Conservation (phyloP, 768 basidiomycete genomes). For the Termitomyces sp. region DNA sequence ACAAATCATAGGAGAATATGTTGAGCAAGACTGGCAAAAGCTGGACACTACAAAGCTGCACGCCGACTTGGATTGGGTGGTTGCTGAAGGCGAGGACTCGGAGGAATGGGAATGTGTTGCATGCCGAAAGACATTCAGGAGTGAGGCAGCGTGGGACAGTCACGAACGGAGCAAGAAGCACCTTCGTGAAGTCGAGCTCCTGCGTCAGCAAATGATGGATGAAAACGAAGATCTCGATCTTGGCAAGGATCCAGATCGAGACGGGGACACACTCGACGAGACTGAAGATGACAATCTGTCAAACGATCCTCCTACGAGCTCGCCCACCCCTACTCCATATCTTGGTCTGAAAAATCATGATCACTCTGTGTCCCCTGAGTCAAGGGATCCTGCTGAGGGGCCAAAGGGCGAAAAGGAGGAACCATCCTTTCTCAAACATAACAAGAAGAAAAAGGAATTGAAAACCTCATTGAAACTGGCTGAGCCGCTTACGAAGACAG, state of each 20-base stretch:
- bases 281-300: slow-evolving; percentile 12
- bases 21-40: slow-evolving; percentile 92
- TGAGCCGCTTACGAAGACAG: slow-evolving; percentile 14
- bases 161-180: slow-evolving; percentile 97
- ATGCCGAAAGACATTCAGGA: slow-evolving; percentile 85
- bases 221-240: slow-evolving; percentile 65
- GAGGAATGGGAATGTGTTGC: slow-evolving; percentile 97
- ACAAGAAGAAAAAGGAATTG: slow-evolving; percentile 9
- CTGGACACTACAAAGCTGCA: slow-evolving; percentile 40
- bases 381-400: not conserved
- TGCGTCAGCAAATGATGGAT: slow-evolving; percentile 73
- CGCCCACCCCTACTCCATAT: slow-evolving; percentile 5
- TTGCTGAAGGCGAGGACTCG: slow-evolving; percentile 62
- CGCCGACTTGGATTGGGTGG: slow-evolving; percentile 73
- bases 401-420: slow-evolving; percentile 10
- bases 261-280: slow-evolving; percentile 19
- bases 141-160: slow-evolving; percentile 93
- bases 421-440: slow-evolving; percentile 4
- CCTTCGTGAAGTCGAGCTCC: slow-evolving; percentile 75
- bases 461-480: not conserved
- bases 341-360: not conserved
- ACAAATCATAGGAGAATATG: slow-evolving; percentile 41
- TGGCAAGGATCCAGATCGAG: slow-evolving; percentile 22
- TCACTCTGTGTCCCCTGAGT: not conserved
- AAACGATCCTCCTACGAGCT: not conserved